Base-by-base conservation (phyloP, 2,329 filamentous ascomycete genomes). In the Alternaria incomplexa region DNA sequence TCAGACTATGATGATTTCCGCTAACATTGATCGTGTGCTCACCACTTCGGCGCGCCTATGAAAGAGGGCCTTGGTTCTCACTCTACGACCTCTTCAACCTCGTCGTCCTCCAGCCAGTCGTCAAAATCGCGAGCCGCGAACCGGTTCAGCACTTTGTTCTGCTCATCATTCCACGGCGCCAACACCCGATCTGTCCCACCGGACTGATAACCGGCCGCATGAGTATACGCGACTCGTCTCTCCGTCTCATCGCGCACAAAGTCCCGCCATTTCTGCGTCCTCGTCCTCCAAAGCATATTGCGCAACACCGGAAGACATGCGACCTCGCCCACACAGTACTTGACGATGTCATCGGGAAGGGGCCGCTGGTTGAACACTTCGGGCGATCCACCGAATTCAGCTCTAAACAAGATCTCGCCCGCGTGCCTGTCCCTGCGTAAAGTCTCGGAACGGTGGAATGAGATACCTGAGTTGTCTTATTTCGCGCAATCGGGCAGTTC, bases 281-380 rank as follows among this genome's bases (percentile, higher is more conserved):
- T 13, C 13, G 1, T 3, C 2, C 13, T 2, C 13, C 13, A 36
- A 4, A 36, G 30, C 30, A 10, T 3, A 20, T 10, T 48, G 15
- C 28, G 11, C 20, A 26, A 48, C 26, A 53, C 53, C 32, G 70
- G 72, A 5, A 75, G 64, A 28, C 52, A 68, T 52, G 55, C 57
- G 10, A 74, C 73, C 63, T 73, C 72, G 6, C 62, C 61, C 6
- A 67, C 67, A 61, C 75, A 78, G 64, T 77, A 77, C 8, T 52
- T 26, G 5, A 67, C 56, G 15, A 78, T 73, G 5, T 73, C 74
- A 5, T 70, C 61, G 7, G 61, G 55, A 4, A 77, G 63, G 12
- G 75, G 74, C 10, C 76, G 74, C 17, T 61, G 2, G 44, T 75
- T 75, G 62, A 78, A 78, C 11, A 76, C 69, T 9, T 73, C 69